Conservation (phyloP, 108 stramenopile genomes). For the Skeletonema potamos region DNA sequence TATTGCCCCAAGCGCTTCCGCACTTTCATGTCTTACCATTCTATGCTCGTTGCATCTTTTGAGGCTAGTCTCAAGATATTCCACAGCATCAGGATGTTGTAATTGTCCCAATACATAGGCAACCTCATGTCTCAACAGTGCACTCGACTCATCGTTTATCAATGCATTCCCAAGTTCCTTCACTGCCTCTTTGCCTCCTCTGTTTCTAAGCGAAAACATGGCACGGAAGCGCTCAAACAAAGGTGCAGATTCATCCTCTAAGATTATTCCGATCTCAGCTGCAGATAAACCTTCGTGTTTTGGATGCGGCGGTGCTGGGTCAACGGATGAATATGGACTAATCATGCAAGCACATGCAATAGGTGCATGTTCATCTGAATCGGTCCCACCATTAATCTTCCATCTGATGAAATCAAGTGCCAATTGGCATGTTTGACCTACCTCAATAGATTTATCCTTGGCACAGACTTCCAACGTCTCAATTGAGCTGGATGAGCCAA, state of each 20-base stretch:
- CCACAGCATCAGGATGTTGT: conserved; percentile 84
- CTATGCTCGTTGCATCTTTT: conserved; percentile 80
- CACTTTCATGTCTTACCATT: conserved; percentile 97
- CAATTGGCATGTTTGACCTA: conserved; percentile 89
- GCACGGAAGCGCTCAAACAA: conserved; percentile 95
- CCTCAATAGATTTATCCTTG: conserved; percentile 67
- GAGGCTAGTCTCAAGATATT: conserved; percentile 73
- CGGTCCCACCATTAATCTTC: conserved; percentile 40
- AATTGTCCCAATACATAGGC: conserved; percentile 99
- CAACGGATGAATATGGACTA: conserved; percentile 76
- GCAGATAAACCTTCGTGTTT: conserved; percentile 51
- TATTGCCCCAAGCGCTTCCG: conserved; percentile 99
- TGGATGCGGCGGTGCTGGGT: conserved; percentile 89
- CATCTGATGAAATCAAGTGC: conserved; percentile 84
- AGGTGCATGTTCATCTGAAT: conserved; percentile 46
- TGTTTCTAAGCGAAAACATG: conserved; percentile 97
- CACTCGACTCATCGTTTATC: conserved; percentile 67
- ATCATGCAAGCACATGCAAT: conserved; percentile 86
- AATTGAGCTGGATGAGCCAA: conserved; percentile 54
- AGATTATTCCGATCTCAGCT: conserved; percentile 62
- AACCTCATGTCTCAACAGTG: conserved; percentile 97
- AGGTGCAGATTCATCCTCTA: conserved; percentile 63
- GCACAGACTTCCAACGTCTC: conserved; percentile 43
- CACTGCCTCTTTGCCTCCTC: conserved; percentile 81
- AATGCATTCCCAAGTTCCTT: conserved; percentile 78